Evolutionary conservation across 1,284 basidiomycete genomes (phyloP).

Genomic region (Bondarzewia mesenterica): DNA sequence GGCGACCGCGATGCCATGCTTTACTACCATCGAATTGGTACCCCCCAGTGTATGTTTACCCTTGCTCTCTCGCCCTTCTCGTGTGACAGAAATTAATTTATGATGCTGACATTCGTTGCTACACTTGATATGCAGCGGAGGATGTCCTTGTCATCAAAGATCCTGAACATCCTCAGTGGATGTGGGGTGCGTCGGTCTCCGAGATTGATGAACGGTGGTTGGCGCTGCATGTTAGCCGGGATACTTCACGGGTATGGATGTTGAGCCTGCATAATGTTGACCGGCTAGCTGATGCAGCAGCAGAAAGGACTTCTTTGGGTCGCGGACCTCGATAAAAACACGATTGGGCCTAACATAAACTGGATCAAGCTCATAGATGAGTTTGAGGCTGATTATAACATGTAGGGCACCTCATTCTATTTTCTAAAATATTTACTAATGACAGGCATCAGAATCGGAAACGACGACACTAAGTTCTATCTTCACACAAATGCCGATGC

Average conservation of each 20-base stretch:
- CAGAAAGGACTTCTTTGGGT: constrained; percentile 75
- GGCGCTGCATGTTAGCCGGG: constrained; percentile 45
- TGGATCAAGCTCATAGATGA: constrained; percentile 66
- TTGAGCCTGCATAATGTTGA: not conserved
- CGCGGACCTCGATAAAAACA: constrained; percentile 49
- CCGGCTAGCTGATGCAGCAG: not conserved
- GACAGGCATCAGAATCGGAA: constrained; percentile 41
- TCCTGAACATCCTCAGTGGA: constrained; percentile 55
- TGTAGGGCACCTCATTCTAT: constrained; percentile 37
- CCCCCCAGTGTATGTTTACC: constrained; percentile 48
- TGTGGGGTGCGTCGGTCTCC: constrained; percentile 51
- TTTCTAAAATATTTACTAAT: constrained; percentile 1
- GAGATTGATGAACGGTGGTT: constrained; percentile 61
- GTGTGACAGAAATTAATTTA: not conserved
- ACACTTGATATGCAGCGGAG: constrained; percentile 35
- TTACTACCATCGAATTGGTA: constrained; percentile 68
- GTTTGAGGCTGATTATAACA: constrained; percentile 52
- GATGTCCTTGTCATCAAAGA: constrained; percentile 65
- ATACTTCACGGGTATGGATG: constrained; percentile 51
- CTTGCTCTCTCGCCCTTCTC: not conserved
- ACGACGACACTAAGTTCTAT: constrained; percentile 61
- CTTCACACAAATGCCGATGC: constrained; percentile 62
- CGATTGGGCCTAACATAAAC: constrained; percentile 54
- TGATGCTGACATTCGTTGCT: no score
- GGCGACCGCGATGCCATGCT: constrained; percentile 65